Evolutionary conservation across 2,329 filamentous ascomycete genomes (phyloP), one percentile per base, ranked within the genome.

Genomic region (Beauveria scarabaeidicola): DNA sequence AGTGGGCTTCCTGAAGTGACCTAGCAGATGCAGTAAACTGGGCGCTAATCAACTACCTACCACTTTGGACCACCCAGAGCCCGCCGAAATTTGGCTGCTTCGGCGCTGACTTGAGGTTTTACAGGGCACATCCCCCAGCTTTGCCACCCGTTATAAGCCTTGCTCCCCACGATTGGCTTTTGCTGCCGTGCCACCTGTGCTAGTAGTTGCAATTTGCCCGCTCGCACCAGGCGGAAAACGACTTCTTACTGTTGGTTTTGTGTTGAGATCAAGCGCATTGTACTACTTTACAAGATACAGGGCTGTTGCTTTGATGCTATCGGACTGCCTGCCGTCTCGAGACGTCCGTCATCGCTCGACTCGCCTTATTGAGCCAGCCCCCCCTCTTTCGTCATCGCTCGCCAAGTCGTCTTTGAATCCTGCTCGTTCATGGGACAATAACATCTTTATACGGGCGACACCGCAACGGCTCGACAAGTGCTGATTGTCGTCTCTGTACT

Each of bases 81-180:
- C 46, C 25, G 23, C 47, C 27, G 15, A 27, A 21, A 11, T 17
- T 27, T 48, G 13, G 46, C 17, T 29, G 46, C 43, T 8, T 17
- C 5, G 46, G 25, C 46, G 32, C 32, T 36, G 13, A 36, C 13
- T 36, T 15, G 32, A 36, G 13, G 11, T 15, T 36, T 13, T 50
- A 32, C 47, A 55, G 51, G 23, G 54, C 54, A 50, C 32, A 58
- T 58, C 55, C 47, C 55, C 55, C 55, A 58, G 55, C 55, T 58
- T 58, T 58, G 46, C 55, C 55, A 58, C 55, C 46, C 6, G 10
- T 15, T n/a, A 19, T 41, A 41, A 43, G 44, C 55, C 55, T 52
- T 43, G 21, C 46, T 44, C 55, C 55, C 46, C 47, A 25, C 47
- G 55, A 58, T 58, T 52, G 40, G 29, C 43, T 19, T 48, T 58